A percentile compares a stretch with the other conserved stretches of the same genome.
phyloP scores from a whole-genome alignment of 23 red algal genomes.

The Gracilaria caudata region DNA sequence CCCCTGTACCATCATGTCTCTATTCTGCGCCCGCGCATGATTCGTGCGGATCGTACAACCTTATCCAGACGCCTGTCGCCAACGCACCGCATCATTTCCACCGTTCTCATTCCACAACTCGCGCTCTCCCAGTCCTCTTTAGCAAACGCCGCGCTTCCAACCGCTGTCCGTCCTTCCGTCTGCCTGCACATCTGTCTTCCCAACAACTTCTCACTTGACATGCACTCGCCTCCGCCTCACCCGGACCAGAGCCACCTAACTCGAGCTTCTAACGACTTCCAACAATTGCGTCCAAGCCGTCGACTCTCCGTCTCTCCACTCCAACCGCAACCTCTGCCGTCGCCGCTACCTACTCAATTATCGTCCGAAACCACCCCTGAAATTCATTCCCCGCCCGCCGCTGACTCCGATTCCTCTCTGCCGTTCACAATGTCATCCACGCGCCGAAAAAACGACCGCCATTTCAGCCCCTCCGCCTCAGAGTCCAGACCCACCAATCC shows the following conservation, averaged over 20 bases:
- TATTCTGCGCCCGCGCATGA: neutral
- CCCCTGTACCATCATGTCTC: neutral
- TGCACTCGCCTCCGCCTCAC: neutral
- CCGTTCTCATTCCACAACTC: neutral
- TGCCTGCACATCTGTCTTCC: neutral
- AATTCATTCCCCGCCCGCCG: neutral
- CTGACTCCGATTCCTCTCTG: neutral
- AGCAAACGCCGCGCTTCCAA: neutral
- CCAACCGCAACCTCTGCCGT: conserved; percentile 5
- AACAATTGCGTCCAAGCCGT: neutral
- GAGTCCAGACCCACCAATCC: conserved; percentile 12
- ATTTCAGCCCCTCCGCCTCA: neutral
- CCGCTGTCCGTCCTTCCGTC: neutral
- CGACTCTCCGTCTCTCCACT: conserved; percentile 12
- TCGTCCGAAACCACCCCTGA: neutral
- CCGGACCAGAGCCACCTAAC: neutral
- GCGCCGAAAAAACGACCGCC: conserved; percentile 8
- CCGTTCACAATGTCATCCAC: neutral
- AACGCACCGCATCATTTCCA: neutral
- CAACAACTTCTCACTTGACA: neutral
- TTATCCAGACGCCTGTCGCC: neutral
- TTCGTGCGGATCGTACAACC: conserved; percentile 1
- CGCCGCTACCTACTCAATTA: neutral
- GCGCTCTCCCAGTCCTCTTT: neutral
- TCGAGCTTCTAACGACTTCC: neutral